phyloP scores from a whole-genome alignment of 306 rosid genomes.

The Prunus mume region DNA sequence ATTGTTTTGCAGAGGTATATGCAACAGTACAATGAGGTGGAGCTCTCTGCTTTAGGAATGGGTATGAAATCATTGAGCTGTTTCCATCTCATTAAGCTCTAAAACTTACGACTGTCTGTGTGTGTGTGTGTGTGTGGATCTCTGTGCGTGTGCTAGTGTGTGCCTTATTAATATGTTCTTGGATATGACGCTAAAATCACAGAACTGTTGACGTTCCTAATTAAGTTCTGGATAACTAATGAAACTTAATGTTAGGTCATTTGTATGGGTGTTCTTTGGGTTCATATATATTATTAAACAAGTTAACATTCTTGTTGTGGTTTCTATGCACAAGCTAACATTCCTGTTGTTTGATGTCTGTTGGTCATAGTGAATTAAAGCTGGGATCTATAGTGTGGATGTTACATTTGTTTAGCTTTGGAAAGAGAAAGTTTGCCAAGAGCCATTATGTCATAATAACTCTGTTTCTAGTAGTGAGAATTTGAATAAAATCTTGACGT shows the following conservation, averaged over 20 bases:
- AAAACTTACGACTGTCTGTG: background rate
- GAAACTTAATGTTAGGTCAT: background rate
- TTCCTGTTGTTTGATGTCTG: background rate
- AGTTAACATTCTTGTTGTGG: background rate
- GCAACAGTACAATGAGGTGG: slow-evolving; percentile 50
- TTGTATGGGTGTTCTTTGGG: background rate
- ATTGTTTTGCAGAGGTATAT: slow-evolving; percentile 36
- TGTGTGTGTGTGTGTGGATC: background rate
- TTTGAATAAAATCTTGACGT: background rate
- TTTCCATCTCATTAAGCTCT: background rate
- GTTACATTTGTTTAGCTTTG: background rate
- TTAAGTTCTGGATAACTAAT: background rate
- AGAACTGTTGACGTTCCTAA: background rate
- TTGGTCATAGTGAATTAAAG: background rate
- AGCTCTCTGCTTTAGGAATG: slow-evolving; percentile 53
- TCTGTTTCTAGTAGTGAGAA: background rate
- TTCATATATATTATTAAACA: background rate
- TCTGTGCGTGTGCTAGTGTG: background rate
- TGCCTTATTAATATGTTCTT: background rate
- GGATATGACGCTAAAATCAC: background rate
- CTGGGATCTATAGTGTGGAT: background rate
- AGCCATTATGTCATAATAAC: background rate
- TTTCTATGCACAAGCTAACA: background rate
- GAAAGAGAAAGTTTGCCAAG: background rate
- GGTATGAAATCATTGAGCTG: slow-evolving; percentile 26